Base-by-base conservation (phyloP, 1,284 basidiomycete species). In the Neonothopanus nambi region DNA sequence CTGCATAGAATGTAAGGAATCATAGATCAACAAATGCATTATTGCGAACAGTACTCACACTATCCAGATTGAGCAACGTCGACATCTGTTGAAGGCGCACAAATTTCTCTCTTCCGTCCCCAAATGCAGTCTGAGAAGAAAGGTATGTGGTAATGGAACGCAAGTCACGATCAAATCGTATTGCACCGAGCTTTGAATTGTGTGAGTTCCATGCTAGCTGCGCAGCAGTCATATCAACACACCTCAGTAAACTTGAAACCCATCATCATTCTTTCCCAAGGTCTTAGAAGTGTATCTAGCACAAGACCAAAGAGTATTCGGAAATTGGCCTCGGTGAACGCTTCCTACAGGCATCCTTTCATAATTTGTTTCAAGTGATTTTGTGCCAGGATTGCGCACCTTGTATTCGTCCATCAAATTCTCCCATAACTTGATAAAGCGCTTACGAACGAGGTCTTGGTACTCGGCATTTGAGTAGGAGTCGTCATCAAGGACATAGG, bases 141-240 rank as follows among this genome's bases (percentile, higher is more conserved):
- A 99, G 80, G 69, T 91, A 94, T 2, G 85, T 81, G 12, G 85
- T 86, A 56, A 98, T 81, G 2, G 90, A 82, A 33, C 97, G 82
- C 37, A 99, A 73, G 67, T 99, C 97, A 26, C 91, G 85, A 65
- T 99, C 97, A 67, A 98, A 97, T 13, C 94, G 89, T 56, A 99
- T 89, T 2, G 95, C 95, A n/a, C 97, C 97, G 48, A 98, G 82
- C 91, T 97, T 17, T 2, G 42, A 40, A 4, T 15, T n/a, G 13
- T 17, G 17, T 18, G 24, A 23, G 5, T 6, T 33, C 28, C 26
- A 8, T 51, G 41, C 50, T n/a, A 21, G 18, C 17, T 48, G 23
- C 30, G 37, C 50, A 9, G 5, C 41, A 7, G 9, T 30, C 45
- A 33, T 21, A 48, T 8, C 15, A 46, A 60, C 76, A 39, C 60